Base-by-base conservation (phyloP, 2,329 filamentous ascomycete genomes). In the Xylariaceae sp. region DNA sequence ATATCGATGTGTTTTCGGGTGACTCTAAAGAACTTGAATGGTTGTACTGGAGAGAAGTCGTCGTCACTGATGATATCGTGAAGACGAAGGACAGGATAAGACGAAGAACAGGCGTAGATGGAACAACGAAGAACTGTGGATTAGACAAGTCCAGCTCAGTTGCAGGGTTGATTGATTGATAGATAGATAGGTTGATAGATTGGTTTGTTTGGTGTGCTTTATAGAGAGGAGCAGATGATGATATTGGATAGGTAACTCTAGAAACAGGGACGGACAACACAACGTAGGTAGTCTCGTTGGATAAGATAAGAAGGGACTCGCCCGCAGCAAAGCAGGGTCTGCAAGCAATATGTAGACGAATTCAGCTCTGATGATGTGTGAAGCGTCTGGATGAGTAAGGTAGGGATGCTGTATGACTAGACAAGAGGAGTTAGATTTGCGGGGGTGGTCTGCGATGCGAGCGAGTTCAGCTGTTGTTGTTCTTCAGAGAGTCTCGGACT, bases 1-100 rank as follows among this genome's bases (percentile, higher is more conserved):
- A 82, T 79, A 68, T 79, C 70, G 77, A 72, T 66, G 74, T 72
- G 64, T 57, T 58, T 56, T 60, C 65, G 60, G 63, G 64, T 55
- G 56, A 59, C 62, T 57, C 64, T 63, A 65, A 66, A 66, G 53
- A 66, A 62, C 50, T 59, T 60, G 18, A 55, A 55, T 45, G n/a
- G 34, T 55, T 59, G 56, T 57, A 51, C 53, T 63, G 57, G 55
- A 35, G 57, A 60, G 62, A 54, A 60, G 54, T 58, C 60, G 64
- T 62, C 64, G 62, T 66, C 64, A 67, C 62, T 44, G 55, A 59
- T 55, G 52, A 59, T 53, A 44, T 55, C 10, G 61, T 55, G 51
- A 64, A 58, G 59, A 60, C 62, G 62, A 59, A 62, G 54, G 56
- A 48, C 8, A 52, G 50, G 35, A 50, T 42, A 3, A 10, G 47